Evolutionary conservation across 2,329 filamentous ascomycete genomes (phyloP).

Genomic region (Talaromyces marneffei): DNA sequence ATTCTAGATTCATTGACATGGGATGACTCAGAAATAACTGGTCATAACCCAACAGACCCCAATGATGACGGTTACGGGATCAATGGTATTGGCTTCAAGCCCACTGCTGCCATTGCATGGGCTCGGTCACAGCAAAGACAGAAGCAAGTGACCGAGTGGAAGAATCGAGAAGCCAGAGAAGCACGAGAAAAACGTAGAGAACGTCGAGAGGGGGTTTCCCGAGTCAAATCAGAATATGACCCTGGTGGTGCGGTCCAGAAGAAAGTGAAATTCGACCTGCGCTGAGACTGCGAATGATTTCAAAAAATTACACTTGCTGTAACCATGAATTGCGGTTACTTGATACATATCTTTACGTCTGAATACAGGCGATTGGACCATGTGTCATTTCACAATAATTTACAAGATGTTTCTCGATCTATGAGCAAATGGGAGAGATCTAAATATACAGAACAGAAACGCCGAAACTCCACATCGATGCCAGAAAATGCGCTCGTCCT

Average conservation of each 20-base stretch:
- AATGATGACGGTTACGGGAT: conserved; percentile 59
- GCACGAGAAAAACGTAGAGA: conserved; percentile 53
- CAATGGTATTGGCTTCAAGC: conserved; percentile 59
- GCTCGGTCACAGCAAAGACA: conserved; percentile 51
- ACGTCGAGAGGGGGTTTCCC: conserved; percentile 36
- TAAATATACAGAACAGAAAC: conserved; percentile 14
- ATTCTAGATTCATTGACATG: conserved; percentile 39
- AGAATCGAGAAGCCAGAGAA: conserved; percentile 53
- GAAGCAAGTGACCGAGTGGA: conserved; percentile 57
- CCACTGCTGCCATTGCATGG: conserved; percentile 55
- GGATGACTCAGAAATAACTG: conserved; percentile 59
- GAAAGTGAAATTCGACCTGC: conserved; percentile 37
- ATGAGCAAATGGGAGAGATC: conserved; percentile 4
- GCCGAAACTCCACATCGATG: conserved; percentile 29
- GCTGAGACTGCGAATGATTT: not conserved
- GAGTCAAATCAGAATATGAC: conserved; percentile 24
- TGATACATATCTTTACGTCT: conserved; percentile 3
- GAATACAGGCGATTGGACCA: conserved; percentile 12
- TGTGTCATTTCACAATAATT: conserved; percentile 13
- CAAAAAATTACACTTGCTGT: not conserved
- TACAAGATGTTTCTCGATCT: conserved; percentile 14
- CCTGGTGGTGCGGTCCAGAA: conserved; percentile 30
- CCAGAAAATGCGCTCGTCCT: conserved; percentile 8
- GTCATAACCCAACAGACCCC: conserved; percentile 51
- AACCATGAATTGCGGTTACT: not conserved